These are phyloP conservation scores for Saksenaea oblongispora DNA, from an alignment of 371 early-diverging fungal genomes.

Conservation along the genomic window DNA sequence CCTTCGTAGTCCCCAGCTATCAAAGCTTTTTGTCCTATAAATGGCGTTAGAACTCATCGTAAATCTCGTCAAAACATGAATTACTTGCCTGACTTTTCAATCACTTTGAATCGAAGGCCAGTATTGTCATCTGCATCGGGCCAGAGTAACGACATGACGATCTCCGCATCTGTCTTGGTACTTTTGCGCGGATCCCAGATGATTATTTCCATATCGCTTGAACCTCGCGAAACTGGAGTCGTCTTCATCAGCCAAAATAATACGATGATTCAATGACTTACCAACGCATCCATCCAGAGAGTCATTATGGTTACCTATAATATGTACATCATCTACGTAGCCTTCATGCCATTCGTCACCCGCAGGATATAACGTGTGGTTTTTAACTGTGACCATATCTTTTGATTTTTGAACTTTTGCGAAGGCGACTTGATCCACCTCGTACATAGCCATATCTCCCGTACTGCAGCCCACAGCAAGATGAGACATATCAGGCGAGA, in stretches of 20 bases:
- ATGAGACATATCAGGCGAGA: constrained; percentile 25
- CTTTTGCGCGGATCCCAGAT: constrained; percentile 42
- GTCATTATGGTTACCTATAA: constrained; percentile 20
- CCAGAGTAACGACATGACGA: constrained; percentile 36
- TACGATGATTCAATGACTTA: neutral
- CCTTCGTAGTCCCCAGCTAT: constrained; percentile 50
- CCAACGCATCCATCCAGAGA: constrained; percentile 20
- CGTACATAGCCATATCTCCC: constrained; percentile 33
- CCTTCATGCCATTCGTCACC: constrained; percentile 66
- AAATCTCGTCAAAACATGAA: neutral
- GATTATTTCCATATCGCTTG: constrained; percentile 41
- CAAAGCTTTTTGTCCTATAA: constrained; percentile 27
- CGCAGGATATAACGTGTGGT: constrained; percentile 36
- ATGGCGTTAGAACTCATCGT: neutral
- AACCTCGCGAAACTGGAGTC: constrained; percentile 36
- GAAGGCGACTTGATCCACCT: neutral
- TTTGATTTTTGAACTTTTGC: neutral
- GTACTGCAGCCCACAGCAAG: constrained; percentile 35
- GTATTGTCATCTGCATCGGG: constrained; percentile 31
- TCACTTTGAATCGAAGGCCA: constrained; percentile 37
- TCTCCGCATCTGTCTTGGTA: constrained; percentile 37
- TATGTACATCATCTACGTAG: constrained; percentile 54
- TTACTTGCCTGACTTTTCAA: constrained; percentile 29
- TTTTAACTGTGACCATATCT: constrained; percentile 5
- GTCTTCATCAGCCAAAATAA: neutral